Evolutionary conservation across 2,329 filamentous ascomycete genomes (phyloP), one percentile per base, ranked within the genome.

Genomic region (Exophiala sideris): DNA sequence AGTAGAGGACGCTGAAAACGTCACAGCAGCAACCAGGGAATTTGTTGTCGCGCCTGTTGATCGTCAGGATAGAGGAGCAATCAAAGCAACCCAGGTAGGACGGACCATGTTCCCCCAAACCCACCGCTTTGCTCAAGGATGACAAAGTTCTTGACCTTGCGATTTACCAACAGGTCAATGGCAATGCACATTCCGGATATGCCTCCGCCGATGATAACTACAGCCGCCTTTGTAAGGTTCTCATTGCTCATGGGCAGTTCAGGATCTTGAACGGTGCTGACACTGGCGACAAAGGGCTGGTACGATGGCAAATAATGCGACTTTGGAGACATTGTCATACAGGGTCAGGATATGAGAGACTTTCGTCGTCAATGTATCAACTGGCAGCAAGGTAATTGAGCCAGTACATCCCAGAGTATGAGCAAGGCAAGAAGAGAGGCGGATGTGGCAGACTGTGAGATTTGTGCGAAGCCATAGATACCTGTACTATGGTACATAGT

Each of bases 141-240:
- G 48, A 82, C 70, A 60, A 82, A 81, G 58, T 82, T 80, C 52
- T 74, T 76, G 60, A 82, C 72, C 18, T 65, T 55, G 12, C 39
- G 39, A 52, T 79, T 79, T 50, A 74, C 76, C 59, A 83, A 73
- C 16, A 83, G 70, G 49, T 82, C 77, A 54, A 83, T 82, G 12
- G 56, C 56, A 14, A 41, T 50, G 18, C 52, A 56, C 33, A 59
- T 56, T 40, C 77, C 77, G 52, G 77, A 78, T 36, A 80, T 73
- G 0, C 78, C 78, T 6, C 77, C 79, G 2, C 80, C 80, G 35
- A 83, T 78, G 44, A 83, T 82, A 8, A 81, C 74, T 1, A 82
- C 79, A 2, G 77, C 75, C 0, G 78, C 56, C 40, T 62, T 63
- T 6, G 54, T 54, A 33, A 60, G 40, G 29, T 49, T 56, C 16